Evolutionary conservation across 2,329 filamentous ascomycete genomes (phyloP).

Genomic region (Colletotrichum lindemuthianum): DNA sequence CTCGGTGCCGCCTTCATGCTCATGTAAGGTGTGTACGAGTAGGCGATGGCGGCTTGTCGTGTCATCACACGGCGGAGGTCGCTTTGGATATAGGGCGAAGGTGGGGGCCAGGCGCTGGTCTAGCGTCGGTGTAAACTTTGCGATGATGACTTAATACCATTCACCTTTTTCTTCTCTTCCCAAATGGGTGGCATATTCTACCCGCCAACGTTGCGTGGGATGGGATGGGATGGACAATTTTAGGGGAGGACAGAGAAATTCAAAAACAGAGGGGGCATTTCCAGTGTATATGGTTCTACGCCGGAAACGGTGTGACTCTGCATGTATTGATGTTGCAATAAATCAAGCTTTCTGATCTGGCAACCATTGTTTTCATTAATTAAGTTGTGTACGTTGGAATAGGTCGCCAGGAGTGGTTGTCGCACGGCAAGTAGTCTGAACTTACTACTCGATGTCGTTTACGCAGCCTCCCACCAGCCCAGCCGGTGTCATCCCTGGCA

Average conservation of each 20-base stretch:
- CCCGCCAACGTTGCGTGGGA: not conserved
- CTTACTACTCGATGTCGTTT: too few relatives aligned
- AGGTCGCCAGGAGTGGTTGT: too few relatives aligned
- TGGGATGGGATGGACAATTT: not conserved
- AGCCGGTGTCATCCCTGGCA: too few relatives aligned
- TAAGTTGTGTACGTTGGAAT: too few relatives aligned
- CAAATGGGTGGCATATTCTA: slow-evolving; percentile 3
- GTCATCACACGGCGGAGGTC: not conserved
- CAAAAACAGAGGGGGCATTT: slow-evolving; percentile 19
- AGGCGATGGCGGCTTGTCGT: not conserved
- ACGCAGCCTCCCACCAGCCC: too few relatives aligned
- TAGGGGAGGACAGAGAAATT: not conserved
- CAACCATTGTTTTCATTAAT: not conserved
- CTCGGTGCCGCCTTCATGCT: slow-evolving; percentile 57
- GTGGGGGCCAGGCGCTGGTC: slow-evolving; percentile 14
- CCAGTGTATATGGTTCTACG: slow-evolving; percentile 19
- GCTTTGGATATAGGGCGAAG: not conserved
- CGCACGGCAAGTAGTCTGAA: too few relatives aligned
- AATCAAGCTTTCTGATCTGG: slow-evolving; percentile 29
- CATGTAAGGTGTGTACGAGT: slow-evolving; percentile 37
- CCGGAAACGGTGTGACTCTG: slow-evolving; percentile 16
- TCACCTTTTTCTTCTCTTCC: slow-evolving; percentile 24
- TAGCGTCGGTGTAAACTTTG: slow-evolving; percentile 27
- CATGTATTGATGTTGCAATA: slow-evolving; percentile 18
- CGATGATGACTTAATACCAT: slow-evolving; percentile 36